phyloP scores from a whole-genome alignment of 805 yeast genomes.

The Wickerhamomyces ciferrii region DNA sequence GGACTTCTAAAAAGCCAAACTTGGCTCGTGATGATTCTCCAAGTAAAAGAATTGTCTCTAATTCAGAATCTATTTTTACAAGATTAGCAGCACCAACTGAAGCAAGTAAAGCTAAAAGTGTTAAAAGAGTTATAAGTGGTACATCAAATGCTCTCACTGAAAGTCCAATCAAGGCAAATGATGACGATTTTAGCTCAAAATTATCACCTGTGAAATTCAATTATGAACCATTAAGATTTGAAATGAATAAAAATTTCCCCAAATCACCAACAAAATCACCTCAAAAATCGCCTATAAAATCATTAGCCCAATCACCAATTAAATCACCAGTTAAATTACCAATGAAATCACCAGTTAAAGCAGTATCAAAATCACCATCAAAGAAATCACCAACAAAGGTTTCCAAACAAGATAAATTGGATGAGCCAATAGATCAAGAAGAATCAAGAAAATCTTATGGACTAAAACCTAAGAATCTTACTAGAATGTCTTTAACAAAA shows the following conservation, averaged over 20 bases:
- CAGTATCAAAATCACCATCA: neutral
- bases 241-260: slow-evolving; percentile 12
- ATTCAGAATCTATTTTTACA: slow-evolving; percentile 4
- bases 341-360: neutral
- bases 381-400: neutral
- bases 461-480: slow-evolving; percentile 10
- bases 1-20: neutral
- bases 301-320: slow-evolving; percentile 4
- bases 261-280: neutral
- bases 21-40: neutral
- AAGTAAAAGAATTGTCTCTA: neutral
- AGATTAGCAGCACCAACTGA: slow-evolving; percentile 12
- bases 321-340: neutral
- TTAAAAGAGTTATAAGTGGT: slow-evolving; percentile 1
- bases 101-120: slow-evolving; percentile 11
- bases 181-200: slow-evolving; percentile 10
- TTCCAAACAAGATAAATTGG: neutral
- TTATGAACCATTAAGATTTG: slow-evolving; percentile 19
- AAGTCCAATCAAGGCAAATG: slow-evolving; percentile 1
- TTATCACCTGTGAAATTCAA: slow-evolving; percentile 24
- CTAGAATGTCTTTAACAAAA: slow-evolving; percentile 18
- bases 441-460: neutral
- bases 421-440: neutral
- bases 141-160: neutral
- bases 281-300: neutral